phyloP scores from a whole-genome alignment of 805 yeast species.

The Candida boidinii region DNA sequence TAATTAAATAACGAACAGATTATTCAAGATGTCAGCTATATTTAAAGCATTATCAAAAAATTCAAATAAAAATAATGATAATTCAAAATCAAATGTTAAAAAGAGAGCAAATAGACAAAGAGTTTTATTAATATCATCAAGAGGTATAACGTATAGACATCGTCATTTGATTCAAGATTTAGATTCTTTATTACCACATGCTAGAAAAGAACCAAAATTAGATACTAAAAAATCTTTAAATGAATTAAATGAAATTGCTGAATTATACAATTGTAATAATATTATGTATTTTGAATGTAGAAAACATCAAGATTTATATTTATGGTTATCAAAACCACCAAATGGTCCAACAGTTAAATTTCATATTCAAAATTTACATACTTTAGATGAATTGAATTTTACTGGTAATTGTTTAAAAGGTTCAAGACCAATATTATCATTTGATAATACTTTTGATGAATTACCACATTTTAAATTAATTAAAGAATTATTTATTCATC shows the following conservation, averaged over 20 bases:
- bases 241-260: constrained; percentile 93
- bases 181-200: constrained; percentile 76
- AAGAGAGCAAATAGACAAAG: constrained; percentile 79
- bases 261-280: constrained; percentile 93
- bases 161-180: constrained; percentile 88
- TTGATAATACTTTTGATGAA: constrained; percentile 70
- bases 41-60: constrained; percentile 55
- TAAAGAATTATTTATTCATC: constrained; percentile 75
- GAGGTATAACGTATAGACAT: constrained; percentile 93
- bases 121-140: constrained; percentile 79
- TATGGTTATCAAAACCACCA: constrained; percentile 95
- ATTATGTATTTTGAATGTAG: constrained; percentile 90
- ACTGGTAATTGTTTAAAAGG: constrained; percentile 96
- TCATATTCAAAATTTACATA: constrained; percentile 89
- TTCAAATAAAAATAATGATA: constrained; percentile 15
- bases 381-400: constrained; percentile 91
- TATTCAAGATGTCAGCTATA: constrained; percentile 52
- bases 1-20: background rate
- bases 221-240: constrained; percentile 85
- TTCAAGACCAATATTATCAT: constrained; percentile 86
- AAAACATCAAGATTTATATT: constrained; percentile 88
- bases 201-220: constrained; percentile 92
- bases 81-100: constrained; percentile 33
- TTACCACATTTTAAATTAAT: constrained; percentile 63
- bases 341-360: constrained; percentile 96